Evolutionary conservation across 129 eudicot genomes (phyloP), one percentile per base, ranked within the genome.

Genomic region (Flaveria trinervia): DNA sequence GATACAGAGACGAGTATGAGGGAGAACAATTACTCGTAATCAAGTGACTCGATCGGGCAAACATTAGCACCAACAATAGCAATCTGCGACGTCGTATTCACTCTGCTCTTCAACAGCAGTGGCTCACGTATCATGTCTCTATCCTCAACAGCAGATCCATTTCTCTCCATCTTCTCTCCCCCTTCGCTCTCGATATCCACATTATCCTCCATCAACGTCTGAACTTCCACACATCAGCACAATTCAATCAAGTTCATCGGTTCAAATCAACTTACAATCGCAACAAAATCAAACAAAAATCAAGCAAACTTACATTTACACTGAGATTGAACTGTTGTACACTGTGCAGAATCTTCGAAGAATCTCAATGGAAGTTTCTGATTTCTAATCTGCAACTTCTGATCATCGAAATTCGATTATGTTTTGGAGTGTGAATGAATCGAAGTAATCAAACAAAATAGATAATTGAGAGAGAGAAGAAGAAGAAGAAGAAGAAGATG

Each of bases 11-110:
- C 9, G 20, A 30, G 9, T 16, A 5, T 1, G 8, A 20, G 16
- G 10, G 20, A 46, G 2, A 51, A 9, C 3, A 3, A 86, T 22
- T 92, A 95, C 99, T 95, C 97, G 74, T 92, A 95, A 83, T 95
- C 99, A 75, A 95, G 99, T 76, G 96, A 89, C 57, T 95, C 99
- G 39, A 95, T 92, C 1, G 99, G 95, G 64, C 66, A 89, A 79
- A 80, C 64, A 73, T 95, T 95, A 70, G 99, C 90, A 14, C 99
- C 99, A 88, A 95, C 88, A 73, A 95, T 90, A 64, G 99, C 99
- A 81, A 95, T 89, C 83, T 95, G 99, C 11, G 99, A 95, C 18
- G 97, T 89, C 5, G 81, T 86, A 70, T 95, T 95, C 70, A 84
- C 76, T 56, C 97, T 88, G 70, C 80, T 87, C 82, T 52, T 85